Evolutionary conservation across 169 alveolate species (phyloP).

Genomic region (Sarcocystis neurona): DNA sequence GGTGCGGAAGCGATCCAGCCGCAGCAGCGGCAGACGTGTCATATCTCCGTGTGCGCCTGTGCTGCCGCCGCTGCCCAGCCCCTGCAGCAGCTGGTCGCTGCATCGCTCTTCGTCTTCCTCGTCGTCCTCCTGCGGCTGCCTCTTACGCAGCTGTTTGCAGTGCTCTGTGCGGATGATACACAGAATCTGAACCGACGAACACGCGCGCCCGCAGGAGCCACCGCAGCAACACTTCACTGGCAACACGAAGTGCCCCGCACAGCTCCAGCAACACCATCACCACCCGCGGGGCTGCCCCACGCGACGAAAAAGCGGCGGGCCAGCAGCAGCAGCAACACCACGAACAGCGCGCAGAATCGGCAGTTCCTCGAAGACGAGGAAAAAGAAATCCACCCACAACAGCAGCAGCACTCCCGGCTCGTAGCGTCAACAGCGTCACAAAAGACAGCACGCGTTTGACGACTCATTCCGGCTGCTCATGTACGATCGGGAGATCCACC

Average conservation of each 20-base stretch:
- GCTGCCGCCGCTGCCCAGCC: not conserved
- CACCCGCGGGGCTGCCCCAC: not conserved
- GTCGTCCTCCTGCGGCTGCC: constrained; percentile 5
- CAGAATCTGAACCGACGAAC: not conserved
- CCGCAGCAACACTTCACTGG: not conserved
- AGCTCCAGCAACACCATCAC: not conserved
- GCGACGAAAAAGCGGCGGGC: not conserved
- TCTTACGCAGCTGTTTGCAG: constrained; percentile 31
- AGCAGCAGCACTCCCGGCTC: no score
- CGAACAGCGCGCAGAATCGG: not conserved
- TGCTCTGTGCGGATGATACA: constrained; percentile 40
- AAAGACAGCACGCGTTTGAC: no score
- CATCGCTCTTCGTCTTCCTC: constrained; percentile 9
- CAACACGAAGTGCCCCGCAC: not conserved
- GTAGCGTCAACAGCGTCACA: no score
- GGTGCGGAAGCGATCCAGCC: not conserved
- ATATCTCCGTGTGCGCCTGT: not conserved
- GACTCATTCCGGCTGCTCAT: no score
- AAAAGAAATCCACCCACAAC: no score
- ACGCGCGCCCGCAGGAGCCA: not conserved
- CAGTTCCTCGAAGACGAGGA: not conserved
- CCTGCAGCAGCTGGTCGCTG: not conserved
- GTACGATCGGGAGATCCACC: no score
- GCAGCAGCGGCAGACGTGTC: not conserved
- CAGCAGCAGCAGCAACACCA: not conserved